Conservation (phyloP, 75 land plant genomes). For the Larix kaempferi region DNA sequence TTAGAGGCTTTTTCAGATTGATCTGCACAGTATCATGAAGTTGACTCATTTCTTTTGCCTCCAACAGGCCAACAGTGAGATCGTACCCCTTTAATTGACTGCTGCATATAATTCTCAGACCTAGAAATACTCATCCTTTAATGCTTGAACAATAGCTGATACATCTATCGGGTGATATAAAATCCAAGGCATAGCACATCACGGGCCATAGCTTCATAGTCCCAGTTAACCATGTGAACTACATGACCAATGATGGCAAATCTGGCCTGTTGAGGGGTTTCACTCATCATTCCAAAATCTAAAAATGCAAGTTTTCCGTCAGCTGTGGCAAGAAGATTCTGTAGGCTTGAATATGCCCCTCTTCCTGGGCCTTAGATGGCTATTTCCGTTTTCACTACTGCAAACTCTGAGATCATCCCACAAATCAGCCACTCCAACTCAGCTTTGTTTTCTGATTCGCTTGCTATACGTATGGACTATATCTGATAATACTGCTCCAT, state of each 20-base stretch:
- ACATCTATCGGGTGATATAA: slow-evolving; percentile 85
- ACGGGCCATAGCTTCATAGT: slow-evolving; percentile 98
- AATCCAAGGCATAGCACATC: slow-evolving; percentile 93
- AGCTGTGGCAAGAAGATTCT: slow-evolving; percentile 91
- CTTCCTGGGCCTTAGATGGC: no score
- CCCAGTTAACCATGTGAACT: slow-evolving; percentile 97
- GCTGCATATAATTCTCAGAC: no score
- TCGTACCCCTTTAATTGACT: no score
- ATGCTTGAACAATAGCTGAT: slow-evolving; percentile 92
- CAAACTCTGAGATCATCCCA: no score
- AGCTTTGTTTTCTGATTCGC: no score
- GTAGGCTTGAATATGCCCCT: no score
- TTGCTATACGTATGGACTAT: no score
- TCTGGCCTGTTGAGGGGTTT: slow-evolving; percentile 89
- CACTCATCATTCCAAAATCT: slow-evolving; percentile 99
- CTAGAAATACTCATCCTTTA: no score
- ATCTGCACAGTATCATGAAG: slow-evolving; percentile 96
- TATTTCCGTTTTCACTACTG: no score
- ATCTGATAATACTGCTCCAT: no score
- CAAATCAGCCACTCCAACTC: no score
- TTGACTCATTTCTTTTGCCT: slow-evolving; percentile 78
- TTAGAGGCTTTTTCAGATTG: slow-evolving; percentile 78
- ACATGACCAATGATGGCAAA: slow-evolving; percentile 97
- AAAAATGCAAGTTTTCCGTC: slow-evolving; percentile 97
- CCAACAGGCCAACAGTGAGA: slow-evolving; percentile 85